Evolutionary conservation across 306 rosid genomes (phyloP).

Genomic region (Cicer judaicum): DNA sequence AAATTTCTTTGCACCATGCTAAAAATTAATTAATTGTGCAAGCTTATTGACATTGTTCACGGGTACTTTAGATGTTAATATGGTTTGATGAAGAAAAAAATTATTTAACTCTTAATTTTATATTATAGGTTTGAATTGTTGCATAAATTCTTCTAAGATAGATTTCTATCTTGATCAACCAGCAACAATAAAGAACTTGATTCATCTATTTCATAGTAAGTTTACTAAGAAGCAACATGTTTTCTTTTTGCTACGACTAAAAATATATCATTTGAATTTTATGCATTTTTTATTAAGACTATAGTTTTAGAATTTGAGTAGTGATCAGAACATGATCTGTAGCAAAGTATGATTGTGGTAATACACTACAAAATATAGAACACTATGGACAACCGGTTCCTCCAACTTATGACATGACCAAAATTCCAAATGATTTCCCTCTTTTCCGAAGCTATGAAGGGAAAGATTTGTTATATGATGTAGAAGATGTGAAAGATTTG

Average conservation of each 20-base stretch:
- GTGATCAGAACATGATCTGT: constrained; percentile 62
- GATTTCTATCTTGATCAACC: constrained; percentile 58
- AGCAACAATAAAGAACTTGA: constrained; percentile 73
- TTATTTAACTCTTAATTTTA: background rate
- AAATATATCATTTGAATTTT: background rate
- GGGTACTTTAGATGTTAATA: constrained; percentile 43
- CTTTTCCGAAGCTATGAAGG: constrained; percentile 62
- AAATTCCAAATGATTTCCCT: constrained; percentile 63
- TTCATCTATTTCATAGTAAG: constrained; percentile 82
- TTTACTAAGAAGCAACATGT: background rate
- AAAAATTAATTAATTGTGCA: constrained; percentile 47
- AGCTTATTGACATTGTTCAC: constrained; percentile 56
- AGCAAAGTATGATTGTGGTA: constrained; percentile 57
- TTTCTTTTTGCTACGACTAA: background rate
- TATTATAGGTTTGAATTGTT: constrained; percentile 72
- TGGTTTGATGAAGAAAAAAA: no score
- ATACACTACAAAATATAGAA: constrained; percentile 39
- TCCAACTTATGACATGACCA: constrained; percentile 57
- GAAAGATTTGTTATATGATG: constrained; percentile 50
- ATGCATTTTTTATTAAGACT: background rate
- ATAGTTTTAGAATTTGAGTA: constrained; percentile 36
- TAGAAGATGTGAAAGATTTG: constrained; percentile 55
- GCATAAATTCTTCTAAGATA: constrained; percentile 58
- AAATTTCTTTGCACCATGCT: constrained; percentile 55
- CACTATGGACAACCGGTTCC: constrained; percentile 64